These are phyloP conservation scores for Panaeolus cyanescens DNA, from an alignment of 768 basidiomycete genomes.

Conservation along the genomic window DNA sequence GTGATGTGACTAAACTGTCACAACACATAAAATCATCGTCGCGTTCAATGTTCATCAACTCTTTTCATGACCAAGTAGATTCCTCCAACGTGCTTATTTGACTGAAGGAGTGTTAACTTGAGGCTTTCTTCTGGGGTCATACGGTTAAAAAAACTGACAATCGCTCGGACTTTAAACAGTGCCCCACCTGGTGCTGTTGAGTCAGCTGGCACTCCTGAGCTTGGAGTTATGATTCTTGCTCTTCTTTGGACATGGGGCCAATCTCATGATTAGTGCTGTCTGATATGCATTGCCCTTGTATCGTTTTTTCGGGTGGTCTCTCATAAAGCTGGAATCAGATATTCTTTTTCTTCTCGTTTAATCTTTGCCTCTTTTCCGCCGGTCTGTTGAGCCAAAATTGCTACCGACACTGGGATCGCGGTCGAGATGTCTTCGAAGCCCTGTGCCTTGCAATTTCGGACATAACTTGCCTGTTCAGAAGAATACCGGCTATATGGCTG, in stretches of 20 bases:
- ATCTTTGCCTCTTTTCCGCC: constrained; percentile 2
- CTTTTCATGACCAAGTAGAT: too few species aligned
- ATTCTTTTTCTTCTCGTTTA: not conserved
- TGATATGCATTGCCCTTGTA: not conserved
- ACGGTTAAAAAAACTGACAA: too few species aligned
- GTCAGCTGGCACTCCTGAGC: not conserved
- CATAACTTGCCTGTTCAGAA: not conserved
- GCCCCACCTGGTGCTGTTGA: not conserved
- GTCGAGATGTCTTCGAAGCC: not conserved
- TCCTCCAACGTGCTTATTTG: too few species aligned
- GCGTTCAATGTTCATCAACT: too few species aligned
- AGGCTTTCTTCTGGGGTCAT: too few species aligned
- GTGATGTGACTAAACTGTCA: not conserved
- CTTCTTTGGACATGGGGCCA: not conserved
- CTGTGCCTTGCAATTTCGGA: not conserved
- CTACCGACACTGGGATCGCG: not conserved
- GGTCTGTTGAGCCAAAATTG: not conserved
- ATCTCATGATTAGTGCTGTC: not conserved
- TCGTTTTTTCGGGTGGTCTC: not conserved
- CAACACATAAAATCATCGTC: too few species aligned
- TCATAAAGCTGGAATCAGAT: not conserved
- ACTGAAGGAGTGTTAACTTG: too few species aligned
- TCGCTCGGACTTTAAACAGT: too few species aligned
- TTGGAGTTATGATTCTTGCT: not conserved
- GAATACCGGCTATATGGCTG: not conserved